Evolutionary conservation across 1,284 basidiomycete species (phyloP).

Genomic region (Phenoliferia sp.): DNA sequence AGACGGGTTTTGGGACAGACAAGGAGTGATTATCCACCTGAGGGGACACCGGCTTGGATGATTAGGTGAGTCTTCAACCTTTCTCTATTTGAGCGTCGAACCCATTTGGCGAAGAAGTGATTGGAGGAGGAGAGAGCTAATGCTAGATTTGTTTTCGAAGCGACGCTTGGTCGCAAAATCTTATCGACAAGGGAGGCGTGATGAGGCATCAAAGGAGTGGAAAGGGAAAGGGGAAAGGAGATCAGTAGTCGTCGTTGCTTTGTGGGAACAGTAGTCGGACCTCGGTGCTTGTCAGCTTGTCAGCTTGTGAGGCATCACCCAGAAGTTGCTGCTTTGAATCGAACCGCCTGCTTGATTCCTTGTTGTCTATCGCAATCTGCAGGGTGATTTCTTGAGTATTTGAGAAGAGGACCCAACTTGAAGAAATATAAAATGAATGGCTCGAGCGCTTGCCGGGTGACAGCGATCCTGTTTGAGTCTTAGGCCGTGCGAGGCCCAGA

Average conservation of each 20-base stretch:
- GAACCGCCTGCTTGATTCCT: neutral
- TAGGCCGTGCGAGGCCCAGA: too few relatives aligned
- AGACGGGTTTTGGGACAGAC: neutral
- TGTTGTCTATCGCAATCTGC: neutral
- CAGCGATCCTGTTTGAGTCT: too few relatives aligned
- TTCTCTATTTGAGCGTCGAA: neutral
- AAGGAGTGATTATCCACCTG: neutral
- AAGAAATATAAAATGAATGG: too few relatives aligned
- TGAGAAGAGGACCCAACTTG: too few relatives aligned
- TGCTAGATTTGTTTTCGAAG: neutral
- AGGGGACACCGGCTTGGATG: neutral
- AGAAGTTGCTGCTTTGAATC: neutral
- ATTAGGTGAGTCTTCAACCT: neutral
- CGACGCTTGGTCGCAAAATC: neutral
- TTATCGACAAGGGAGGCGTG: neutral
- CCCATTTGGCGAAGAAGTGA: neutral
- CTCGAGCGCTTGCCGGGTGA: too few relatives aligned
- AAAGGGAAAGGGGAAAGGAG: conserved; percentile 1
- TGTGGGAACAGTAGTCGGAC: too few relatives aligned
- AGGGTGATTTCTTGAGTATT: too few relatives aligned
- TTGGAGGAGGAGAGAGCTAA: neutral
- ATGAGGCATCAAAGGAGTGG: neutral
- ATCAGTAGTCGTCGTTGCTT: neutral
- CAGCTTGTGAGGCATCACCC: too few relatives aligned
- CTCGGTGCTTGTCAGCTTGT: too few relatives aligned